Base-by-base conservation (phyloP, 345 rosid genomes). In the Reutealis trisperma region DNA sequence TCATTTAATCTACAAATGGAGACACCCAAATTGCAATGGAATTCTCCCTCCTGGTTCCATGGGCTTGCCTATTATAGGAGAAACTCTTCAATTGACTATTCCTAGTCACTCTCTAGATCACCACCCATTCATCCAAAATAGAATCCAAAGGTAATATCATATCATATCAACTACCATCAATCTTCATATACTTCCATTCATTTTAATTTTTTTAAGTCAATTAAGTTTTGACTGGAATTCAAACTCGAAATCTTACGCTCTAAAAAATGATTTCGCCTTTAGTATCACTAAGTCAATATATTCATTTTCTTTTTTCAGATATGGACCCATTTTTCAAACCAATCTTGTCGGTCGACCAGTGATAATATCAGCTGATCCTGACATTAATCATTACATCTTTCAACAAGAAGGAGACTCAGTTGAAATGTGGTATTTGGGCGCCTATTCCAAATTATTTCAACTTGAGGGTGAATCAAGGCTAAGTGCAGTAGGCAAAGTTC, bases 321-420 rank as follows among this genome's bases (percentile, higher is more conserved):
- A 75, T 14, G 80, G 84, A 72, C 81, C 37, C 21, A 68, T 82
- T 24, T 83, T 73, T 60, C 49, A 63, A n/a, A 79, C 80, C 12
- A 79, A 63, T 14, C 41, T 83, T 11, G 67, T 71, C 4, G 80
- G 80, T 21, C 32, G 62, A 52, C 27, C 57, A 10, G 58, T 84
- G 42, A 71, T 80, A n/a, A 69, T 81, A 4, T 75, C 77, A 19
- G 79, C 82, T 1, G 84, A 84, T 27, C 49, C 86, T 13, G 75
- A 74, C 13, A 57, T 74, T 24, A 77, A 82, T 70, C 72, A 71
- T n/a, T 67, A 30, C 57, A 44, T 83, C n/a, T 64, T 75, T 34
- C 73, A 75, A 8, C 81, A 74, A 25, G 78, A 78, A 6, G 82
- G 78, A 3, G 49, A 44, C 15, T n/a, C 72, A 18, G 77, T 75